phyloP scores from a whole-genome alignment of 2,329 filamentous ascomycete genomes.

The Fusarium caatingaense region DNA sequence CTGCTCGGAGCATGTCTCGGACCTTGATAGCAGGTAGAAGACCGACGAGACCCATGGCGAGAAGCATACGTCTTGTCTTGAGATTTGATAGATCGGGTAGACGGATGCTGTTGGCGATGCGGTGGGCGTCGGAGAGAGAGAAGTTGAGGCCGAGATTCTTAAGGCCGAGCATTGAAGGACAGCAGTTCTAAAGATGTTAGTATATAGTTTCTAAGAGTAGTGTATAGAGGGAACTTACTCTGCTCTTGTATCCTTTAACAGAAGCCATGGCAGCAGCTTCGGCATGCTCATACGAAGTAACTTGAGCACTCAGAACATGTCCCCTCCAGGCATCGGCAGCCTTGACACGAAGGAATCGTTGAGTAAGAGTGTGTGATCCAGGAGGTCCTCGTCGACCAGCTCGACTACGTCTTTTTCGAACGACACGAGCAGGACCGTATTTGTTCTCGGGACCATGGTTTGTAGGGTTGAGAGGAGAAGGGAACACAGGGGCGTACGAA shows the following conservation, averaged over 20 bases:
- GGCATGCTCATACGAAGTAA: conserved; percentile 39
- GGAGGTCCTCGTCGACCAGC: conserved; percentile 27
- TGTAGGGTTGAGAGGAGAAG: conserved; percentile 48
- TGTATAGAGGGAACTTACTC: conserved; percentile 28
- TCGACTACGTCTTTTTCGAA: conserved; percentile 36
- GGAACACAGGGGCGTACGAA: conserved; percentile 40
- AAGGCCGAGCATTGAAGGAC: conserved; percentile 33
- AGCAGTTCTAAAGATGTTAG: conserved; percentile 35
- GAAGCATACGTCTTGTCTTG: conserved; percentile 47
- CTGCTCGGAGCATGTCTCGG: conserved; percentile 32
- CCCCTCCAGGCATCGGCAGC: conserved; percentile 56
- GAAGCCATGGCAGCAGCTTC: conserved; percentile 19
- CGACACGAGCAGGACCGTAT: conserved; percentile 29
- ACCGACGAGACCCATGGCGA: conserved; percentile 49
- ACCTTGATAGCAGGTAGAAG: conserved; percentile 42
- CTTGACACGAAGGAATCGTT: conserved; percentile 56
- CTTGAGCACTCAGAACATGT: conserved; percentile 48
- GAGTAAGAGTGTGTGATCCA: conserved; percentile 53
- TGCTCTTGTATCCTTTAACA: conserved; percentile 13
- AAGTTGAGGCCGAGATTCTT: conserved; percentile 37
- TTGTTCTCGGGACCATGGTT: conserved; percentile 28
- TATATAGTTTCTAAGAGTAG: neutral
- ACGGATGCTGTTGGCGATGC: conserved; percentile 33
- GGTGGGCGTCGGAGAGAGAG: conserved; percentile 34
- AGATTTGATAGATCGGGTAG: conserved; percentile 43